Evolutionary conservation across 2,329 filamentous ascomycete genomes (phyloP).

Genomic region (Amylocarpus encephaloides): DNA sequence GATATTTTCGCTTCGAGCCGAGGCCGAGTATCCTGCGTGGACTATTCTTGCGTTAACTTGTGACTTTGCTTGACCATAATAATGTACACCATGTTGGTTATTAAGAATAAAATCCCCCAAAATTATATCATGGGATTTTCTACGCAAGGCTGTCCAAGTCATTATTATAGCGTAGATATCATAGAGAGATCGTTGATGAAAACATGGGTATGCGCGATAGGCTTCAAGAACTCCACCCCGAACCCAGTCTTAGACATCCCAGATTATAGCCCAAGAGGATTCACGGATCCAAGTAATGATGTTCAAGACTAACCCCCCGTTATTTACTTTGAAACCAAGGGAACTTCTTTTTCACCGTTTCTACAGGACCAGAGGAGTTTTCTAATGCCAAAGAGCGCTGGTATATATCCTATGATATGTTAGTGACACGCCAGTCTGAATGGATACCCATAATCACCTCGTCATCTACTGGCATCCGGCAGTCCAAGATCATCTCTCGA

Average conservation of each 20-base stretch:
- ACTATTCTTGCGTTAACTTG: too few species aligned
- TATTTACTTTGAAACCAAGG: conserved; percentile 47
- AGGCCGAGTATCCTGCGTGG: too few species aligned
- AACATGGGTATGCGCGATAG: too few species aligned
- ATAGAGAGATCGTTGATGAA: too few species aligned
- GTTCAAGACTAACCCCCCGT: neutral
- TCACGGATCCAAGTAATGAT: neutral
- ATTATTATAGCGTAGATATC: neutral
- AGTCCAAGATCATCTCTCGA: conserved; percentile 71
- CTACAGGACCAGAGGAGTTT: conserved; percentile 41
- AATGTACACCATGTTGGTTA: too few species aligned
- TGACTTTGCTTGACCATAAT: too few species aligned
- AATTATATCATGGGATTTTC: too few species aligned
- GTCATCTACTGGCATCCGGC: conserved; percentile 75
- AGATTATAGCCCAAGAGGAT: neutral
- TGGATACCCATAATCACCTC: conserved; percentile 50
- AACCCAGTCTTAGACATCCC: neutral
- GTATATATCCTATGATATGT: conserved; percentile 50
- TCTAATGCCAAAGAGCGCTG: conserved; percentile 56
- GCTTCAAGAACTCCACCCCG: too few species aligned
- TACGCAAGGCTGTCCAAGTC: neutral
- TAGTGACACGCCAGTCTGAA: neutral
- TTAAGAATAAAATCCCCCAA: too few species aligned
- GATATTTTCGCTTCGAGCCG: too few species aligned
- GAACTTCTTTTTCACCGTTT: conserved; percentile 57